phyloP scores from a whole-genome alignment of 176 grass and related monocot species.

The Saccharum spontaneum region DNA sequence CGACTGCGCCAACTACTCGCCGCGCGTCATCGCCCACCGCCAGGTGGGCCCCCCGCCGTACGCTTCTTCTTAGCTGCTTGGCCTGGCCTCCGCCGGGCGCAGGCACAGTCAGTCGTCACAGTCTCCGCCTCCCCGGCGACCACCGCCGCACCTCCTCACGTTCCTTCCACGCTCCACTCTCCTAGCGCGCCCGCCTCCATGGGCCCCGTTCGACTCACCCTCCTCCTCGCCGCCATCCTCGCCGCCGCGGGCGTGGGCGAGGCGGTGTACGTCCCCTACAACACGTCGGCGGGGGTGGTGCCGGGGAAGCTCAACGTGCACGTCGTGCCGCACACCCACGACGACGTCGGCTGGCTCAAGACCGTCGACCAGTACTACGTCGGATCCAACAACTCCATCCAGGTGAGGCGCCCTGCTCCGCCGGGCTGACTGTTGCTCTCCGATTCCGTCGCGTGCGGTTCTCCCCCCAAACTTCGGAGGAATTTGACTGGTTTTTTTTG shows the following conservation, averaged over 20 bases:
- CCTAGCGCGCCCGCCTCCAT: neutral
- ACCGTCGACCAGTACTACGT: conserved; percentile 95
- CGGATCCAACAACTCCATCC: conserved; percentile 80
- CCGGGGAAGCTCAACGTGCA: conserved; percentile 77
- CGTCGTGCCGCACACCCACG: conserved; percentile 83
- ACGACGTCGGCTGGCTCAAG: conserved; percentile 97
- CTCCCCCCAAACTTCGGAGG: neutral
- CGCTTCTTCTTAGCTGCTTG: neutral
- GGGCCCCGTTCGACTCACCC: conserved; percentile 10
- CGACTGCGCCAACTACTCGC: neutral
- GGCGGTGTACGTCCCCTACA: conserved; percentile 74
- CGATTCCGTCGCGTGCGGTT: neutral
- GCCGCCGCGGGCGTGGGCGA: conserved; percentile 18
- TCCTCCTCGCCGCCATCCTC: neutral
- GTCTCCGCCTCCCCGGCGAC: neutral
- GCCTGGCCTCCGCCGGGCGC: neutral
- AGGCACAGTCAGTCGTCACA: neutral
- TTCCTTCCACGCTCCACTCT: neutral
- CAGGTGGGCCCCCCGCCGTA: neutral
- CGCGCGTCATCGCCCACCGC: neutral
- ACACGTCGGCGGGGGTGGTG: conserved; percentile 66
- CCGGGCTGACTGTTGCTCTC: neutral
- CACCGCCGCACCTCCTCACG: neutral
- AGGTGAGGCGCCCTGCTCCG: conserved; percentile 47
- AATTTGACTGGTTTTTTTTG: neutral